phyloP scores from a whole-genome alignment of 23 red algal genomes.

The Cyanidium caldarium region DNA sequence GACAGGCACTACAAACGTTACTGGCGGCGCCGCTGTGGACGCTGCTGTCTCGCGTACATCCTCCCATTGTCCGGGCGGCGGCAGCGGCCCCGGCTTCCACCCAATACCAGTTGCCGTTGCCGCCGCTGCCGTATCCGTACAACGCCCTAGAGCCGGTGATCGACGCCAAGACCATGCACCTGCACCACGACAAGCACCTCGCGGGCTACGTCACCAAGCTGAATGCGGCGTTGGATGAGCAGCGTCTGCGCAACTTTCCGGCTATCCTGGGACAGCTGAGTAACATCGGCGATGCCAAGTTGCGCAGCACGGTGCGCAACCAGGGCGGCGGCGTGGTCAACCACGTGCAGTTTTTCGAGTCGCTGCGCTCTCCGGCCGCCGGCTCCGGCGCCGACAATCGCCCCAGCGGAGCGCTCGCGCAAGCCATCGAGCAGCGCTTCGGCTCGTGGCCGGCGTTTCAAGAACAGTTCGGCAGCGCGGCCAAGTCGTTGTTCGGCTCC shows the following conservation, averaged over 20 bases:
- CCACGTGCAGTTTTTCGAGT: background rate
- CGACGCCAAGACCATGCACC: slow-evolving; percentile 22
- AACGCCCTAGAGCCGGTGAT: slow-evolving; percentile 22
- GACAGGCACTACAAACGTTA: too few relatives aligned
- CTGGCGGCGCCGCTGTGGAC: too few relatives aligned
- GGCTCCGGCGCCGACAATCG: background rate
- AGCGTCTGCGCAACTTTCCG: background rate
- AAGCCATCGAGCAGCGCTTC: background rate
- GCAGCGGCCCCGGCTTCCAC: too few relatives aligned
- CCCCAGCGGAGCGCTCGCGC: background rate
- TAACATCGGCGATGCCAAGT: background rate
- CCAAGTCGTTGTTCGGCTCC: slow-evolving; percentile 7
- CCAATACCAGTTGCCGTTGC: slow-evolving; percentile 1
- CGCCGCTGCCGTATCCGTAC: slow-evolving; percentile 20
- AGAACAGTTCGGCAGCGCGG: background rate
- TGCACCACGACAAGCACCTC: slow-evolving; percentile 31
- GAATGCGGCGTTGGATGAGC: slow-evolving; percentile 4
- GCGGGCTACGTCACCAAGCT: slow-evolving; percentile 7
- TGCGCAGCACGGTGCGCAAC: slow-evolving; percentile 27
- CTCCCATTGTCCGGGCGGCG: too few relatives aligned
- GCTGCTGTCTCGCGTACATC: too few relatives aligned
- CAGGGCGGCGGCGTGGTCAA: slow-evolving; percentile 7
- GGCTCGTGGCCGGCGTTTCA: slow-evolving; percentile 2
- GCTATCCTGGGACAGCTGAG: background rate
- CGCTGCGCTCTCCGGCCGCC: background rate